Percentiles rank a stretch among this genome's conserved stretches.
Conservation (phyloP, 306 rosid genomes). For the Vigna angularis region DNA sequence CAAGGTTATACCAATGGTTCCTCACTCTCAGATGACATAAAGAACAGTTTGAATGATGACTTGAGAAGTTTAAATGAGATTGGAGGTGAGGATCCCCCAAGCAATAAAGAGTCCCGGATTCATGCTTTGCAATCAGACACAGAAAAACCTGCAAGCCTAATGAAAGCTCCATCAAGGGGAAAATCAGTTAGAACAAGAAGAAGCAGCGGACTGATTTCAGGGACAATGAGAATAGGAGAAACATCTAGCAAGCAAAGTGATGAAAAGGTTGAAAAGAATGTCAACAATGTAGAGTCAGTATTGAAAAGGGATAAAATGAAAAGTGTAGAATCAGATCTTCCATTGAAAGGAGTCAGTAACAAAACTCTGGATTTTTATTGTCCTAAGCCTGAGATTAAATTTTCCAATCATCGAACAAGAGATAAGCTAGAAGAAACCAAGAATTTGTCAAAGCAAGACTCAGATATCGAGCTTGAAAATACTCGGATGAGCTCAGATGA, state of each 20-base stretch:
- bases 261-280: conserved; percentile 52
- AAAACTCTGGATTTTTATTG: conserved; percentile 44
- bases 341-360: conserved; percentile 37
- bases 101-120: conserved; percentile 45
- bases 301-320: conserved; percentile 55
- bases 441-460: conserved; percentile 50
- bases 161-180: conserved; percentile 63
- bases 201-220: conserved; percentile 49
- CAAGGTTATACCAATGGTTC: conserved; percentile 48
- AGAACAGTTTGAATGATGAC: conserved; percentile 46
- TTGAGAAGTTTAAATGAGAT: conserved; percentile 49
- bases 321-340: conserved; percentile 50
- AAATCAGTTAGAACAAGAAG: conserved; percentile 91
- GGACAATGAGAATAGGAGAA: conserved; percentile 50
- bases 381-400: conserved; percentile 46
- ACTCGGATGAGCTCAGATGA: conserved; percentile 56
- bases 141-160: conserved; percentile 48
- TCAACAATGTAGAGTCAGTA: conserved; percentile 43
- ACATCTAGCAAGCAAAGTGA: conserved; percentile 48
- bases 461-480: conserved; percentile 49
- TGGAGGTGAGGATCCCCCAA: conserved; percentile 42
- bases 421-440: conserved; percentile 49
- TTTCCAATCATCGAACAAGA: conserved; percentile 40
- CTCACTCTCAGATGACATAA: conserved; percentile 44
- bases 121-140: conserved; percentile 46